phyloP scores from a whole-genome alignment of 192 early-diverging fungal species.

The Coemansia sp. region DNA sequence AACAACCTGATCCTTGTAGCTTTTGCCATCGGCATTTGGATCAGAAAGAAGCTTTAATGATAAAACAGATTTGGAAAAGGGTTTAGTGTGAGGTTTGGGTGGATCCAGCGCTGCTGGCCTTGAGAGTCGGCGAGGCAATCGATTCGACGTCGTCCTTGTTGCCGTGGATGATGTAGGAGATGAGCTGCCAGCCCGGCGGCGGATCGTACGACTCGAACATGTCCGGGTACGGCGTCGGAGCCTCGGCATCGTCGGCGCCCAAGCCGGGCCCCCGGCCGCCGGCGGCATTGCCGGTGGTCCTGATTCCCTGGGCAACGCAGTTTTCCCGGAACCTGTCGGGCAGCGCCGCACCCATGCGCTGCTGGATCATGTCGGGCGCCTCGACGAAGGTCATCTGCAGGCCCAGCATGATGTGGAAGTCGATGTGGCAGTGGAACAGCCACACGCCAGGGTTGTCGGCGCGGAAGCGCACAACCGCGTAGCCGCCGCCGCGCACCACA shows the following conservation, averaged over 20 bases:
- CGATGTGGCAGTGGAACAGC: conserved; percentile 83
- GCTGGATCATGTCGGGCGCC: conserved; percentile 65
- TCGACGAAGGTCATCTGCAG: conserved; percentile 72
- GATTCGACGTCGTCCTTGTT: conserved; percentile 11
- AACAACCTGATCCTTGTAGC: no score
- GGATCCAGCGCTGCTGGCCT: no score
- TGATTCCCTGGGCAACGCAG: conserved; percentile 66
- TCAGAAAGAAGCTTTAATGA: no score
- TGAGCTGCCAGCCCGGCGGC: conserved; percentile 38
- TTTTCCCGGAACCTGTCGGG: conserved; percentile 61
- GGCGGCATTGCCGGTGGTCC: conserved; percentile 67
- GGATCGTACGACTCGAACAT: conserved; percentile 41
- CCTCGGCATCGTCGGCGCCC: conserved; percentile 48
- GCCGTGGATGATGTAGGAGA: conserved; percentile 42
- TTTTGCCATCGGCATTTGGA: no score
- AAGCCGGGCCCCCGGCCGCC: conserved; percentile 68
- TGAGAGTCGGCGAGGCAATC: conserved; percentile 1
- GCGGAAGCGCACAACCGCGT: conserved; percentile 69
- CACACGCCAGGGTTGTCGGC: conserved; percentile 84
- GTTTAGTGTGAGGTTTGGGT: no score
- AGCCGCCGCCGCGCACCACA: conserved; percentile 62
- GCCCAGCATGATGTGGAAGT: conserved; percentile 64
- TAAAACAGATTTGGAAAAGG: no score
- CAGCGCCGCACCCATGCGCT: conserved; percentile 39
- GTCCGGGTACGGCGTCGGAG: conserved; percentile 35